Conservation (phyloP, 805 yeast species). For the Yamadazyma scolyti region DNA sequence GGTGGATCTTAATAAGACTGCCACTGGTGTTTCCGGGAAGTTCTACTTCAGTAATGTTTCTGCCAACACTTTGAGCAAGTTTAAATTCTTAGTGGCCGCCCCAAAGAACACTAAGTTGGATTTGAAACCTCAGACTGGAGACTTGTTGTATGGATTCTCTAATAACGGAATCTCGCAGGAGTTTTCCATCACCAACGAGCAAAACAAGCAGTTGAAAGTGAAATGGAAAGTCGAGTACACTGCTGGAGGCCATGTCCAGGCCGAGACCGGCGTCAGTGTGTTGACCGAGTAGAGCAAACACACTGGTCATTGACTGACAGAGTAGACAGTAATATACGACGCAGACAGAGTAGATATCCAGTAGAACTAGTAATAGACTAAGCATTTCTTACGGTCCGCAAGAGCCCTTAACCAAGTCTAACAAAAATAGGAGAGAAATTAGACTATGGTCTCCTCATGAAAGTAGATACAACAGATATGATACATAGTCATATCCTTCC, state of each 20-base stretch:
- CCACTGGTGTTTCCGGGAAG: slow-evolving; percentile 37
- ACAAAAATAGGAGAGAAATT: background rate
- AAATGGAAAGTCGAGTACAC: slow-evolving; percentile 70
- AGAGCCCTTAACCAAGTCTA: background rate
- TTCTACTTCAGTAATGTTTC: slow-evolving; percentile 51
- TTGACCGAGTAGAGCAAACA: too few species aligned
- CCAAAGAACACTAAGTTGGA: slow-evolving; percentile 59
- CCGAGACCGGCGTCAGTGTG: slow-evolving; percentile 54
- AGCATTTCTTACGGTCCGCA: background rate
- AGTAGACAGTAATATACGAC: background rate
- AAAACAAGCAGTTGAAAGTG: slow-evolving; percentile 48
- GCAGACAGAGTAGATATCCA: background rate
- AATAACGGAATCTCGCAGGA: slow-evolving; percentile 53
- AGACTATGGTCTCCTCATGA: background rate
- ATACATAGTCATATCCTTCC: slow-evolving; percentile 3
- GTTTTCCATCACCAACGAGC: slow-evolving; percentile 34
- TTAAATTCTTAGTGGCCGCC: slow-evolving; percentile 66
- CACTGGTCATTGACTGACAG: too few species aligned
- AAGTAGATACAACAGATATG: background rate
- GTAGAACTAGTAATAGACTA: too few species aligned
- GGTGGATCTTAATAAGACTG: slow-evolving; percentile 35
- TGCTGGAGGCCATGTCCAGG: slow-evolving; percentile 43
- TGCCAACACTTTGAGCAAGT: slow-evolving; percentile 40
- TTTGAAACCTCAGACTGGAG: slow-evolving; percentile 61
- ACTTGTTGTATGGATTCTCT: slow-evolving; percentile 44